Conservation (phyloP, 2,329 filamentous ascomycete genomes). For the Lasiodiplodia gonubiensis region DNA sequence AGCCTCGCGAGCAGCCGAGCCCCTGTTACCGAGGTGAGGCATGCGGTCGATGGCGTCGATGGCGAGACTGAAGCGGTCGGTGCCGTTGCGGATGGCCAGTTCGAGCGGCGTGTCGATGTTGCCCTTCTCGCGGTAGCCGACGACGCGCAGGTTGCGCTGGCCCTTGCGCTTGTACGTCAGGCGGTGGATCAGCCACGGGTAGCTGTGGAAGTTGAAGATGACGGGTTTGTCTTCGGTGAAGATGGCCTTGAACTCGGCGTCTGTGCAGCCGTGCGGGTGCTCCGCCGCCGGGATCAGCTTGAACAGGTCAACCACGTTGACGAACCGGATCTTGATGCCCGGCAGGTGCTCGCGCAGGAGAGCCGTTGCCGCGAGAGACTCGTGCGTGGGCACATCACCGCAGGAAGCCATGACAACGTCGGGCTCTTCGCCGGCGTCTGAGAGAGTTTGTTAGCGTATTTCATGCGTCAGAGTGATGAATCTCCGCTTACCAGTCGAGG, state of each 20-base stretch:
- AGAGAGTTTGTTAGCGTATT: slow-evolving; percentile 39
- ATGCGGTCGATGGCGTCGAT: slow-evolving; percentile 78
- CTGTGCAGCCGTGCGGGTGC: slow-evolving; percentile 74
- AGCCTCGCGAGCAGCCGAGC: slow-evolving; percentile 65
- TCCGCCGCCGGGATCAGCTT: slow-evolving; percentile 73
- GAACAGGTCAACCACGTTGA: slow-evolving; percentile 83
- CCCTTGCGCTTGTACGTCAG: slow-evolving; percentile 77
- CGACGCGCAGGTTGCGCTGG: slow-evolving; percentile 71
- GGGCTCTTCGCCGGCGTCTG: slow-evolving; percentile 68
- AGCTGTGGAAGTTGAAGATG: slow-evolving; percentile 85
- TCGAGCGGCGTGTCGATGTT: slow-evolving; percentile 84
- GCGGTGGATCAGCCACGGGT: slow-evolving; percentile 80
- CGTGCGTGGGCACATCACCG: slow-evolving; percentile 75
- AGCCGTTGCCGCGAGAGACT: slow-evolving; percentile 75
- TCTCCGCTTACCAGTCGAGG: slow-evolving; percentile 55
- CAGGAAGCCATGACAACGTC: slow-evolving; percentile 78
- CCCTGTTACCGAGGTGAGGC: slow-evolving; percentile 66
- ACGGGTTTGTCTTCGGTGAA: slow-evolving; percentile 76
- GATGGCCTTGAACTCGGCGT: slow-evolving; percentile 69
- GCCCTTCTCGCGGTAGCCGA: slow-evolving; percentile 81
- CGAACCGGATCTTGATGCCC: slow-evolving; percentile 74
- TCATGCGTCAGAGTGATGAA: rapidly evolving
- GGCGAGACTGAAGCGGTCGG: slow-evolving; percentile 76
- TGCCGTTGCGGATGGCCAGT: slow-evolving; percentile 77
- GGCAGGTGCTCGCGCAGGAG: slow-evolving; percentile 74